phyloP scores from a whole-genome alignment of 2,329 filamentous ascomycete species.

The Aspergillus pseudoviridinutans region DNA sequence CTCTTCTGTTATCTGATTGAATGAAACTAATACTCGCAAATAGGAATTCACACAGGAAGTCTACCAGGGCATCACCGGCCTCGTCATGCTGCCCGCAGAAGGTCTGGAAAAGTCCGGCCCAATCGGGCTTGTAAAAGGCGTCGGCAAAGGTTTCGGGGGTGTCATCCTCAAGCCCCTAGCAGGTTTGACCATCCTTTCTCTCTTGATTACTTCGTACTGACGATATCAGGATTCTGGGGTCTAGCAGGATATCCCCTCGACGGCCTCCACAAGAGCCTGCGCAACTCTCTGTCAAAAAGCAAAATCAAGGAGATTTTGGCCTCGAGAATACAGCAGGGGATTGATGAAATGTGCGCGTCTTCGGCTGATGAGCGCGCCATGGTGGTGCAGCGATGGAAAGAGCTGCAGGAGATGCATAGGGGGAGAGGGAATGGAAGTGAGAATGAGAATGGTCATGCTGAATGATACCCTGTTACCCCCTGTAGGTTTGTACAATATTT shows the following conservation, averaged over 20 bases:
- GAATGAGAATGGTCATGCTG: not conserved
- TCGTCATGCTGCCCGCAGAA: constrained; percentile 72
- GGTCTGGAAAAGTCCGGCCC: constrained; percentile 64
- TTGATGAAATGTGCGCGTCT: constrained; percentile 23
- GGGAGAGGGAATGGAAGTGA: not conserved
- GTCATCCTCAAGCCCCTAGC: constrained; percentile 77
- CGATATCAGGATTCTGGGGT: constrained; percentile 24
- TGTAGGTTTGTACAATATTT: not conserved
- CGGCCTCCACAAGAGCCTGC: constrained; percentile 27
- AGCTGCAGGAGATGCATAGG: constrained; percentile 2
- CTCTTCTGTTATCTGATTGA: not conserved
- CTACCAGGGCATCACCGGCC: constrained; percentile 75
- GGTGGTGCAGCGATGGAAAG: constrained; percentile 18
- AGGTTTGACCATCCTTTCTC: constrained; percentile 47
- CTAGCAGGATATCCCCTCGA: constrained; percentile 29
- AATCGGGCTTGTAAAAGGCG: constrained; percentile 68
- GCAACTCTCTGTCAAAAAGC: constrained; percentile 23
- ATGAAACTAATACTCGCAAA: constrained; percentile 1
- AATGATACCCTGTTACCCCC: not conserved
- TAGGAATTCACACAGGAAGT: constrained; percentile 70
- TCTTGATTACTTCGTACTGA: not conserved
- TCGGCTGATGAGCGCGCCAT: constrained; percentile 17
- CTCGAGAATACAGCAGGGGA: constrained; percentile 25
- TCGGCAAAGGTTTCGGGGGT: constrained; percentile 80
- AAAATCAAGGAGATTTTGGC: constrained; percentile 25